Evolutionary conservation across 306 rosid genomes (phyloP), one percentile per base, ranked within the genome.

Genomic region (Glycine latifolia): DNA sequence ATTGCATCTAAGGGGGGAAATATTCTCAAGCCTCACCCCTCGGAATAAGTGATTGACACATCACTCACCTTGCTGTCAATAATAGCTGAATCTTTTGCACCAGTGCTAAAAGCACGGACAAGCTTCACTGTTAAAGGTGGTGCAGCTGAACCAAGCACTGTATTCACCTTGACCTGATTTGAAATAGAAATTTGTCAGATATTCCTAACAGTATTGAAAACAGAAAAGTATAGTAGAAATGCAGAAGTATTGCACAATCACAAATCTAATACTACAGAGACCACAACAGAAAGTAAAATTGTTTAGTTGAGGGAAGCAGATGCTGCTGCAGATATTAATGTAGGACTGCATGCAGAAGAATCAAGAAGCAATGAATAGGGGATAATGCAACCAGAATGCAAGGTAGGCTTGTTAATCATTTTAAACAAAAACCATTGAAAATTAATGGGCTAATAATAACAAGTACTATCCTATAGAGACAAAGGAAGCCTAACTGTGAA

Each of bases 61-160:
- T 61, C 54, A 61, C 76, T 68, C 73, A 95, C 99, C 95, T 87
- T 91, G 85, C 85, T 87, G 55, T 84, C 90, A 78, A 91, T 85
- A 67, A 87, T 54, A 67, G 97, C 86, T 46, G 90, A 71, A 79
- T 71, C 92, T 87, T 92, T 91, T 56, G 97, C 87, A 83, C 78
- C 88, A 77, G 89, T 81, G 80, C 85, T 84, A 75, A 87, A 87
- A 54, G 92, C 97, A 82, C 55, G 89, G 72, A 89, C 89, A 70
- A 96, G 87, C 87, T 91, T 96, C 87, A 93, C 98, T 11, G 91
- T 89, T 80, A 94, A 81, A 75, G 90, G 90, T 63, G 99, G 98
- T 47, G 95, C 94, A 90, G 85, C 85, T 84, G 98, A 94, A 70
- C 99, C 98, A 85, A 96, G 94, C 71, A 88, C 98, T 3, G 97